These are phyloP conservation scores for Claviceps pazoutovae DNA, from an alignment of 2,329 filamentous ascomycete genomes.

Conservation along the genomic window DNA sequence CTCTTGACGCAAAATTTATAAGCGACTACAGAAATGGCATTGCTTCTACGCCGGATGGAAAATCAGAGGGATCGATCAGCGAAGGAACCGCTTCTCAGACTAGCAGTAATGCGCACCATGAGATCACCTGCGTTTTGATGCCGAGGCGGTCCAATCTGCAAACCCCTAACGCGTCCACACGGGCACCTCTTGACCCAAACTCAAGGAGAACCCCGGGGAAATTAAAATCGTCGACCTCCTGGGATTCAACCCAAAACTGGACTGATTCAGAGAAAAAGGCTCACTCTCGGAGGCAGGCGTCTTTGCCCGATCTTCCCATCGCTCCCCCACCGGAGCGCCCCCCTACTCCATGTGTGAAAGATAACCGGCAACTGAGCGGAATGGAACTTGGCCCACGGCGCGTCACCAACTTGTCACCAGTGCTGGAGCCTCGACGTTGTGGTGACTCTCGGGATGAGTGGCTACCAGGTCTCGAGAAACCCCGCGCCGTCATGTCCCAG, in stretches of 20 bases:
- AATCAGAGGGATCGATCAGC: background rate
- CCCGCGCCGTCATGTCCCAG: too few relatives aligned
- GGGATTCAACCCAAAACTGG: background rate
- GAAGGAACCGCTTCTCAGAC: background rate
- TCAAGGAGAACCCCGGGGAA: background rate
- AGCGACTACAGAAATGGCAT: slow-evolving; percentile 8
- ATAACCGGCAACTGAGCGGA: too few relatives aligned
- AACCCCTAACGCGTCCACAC: slow-evolving; percentile 35
- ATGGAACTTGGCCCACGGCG: too few relatives aligned
- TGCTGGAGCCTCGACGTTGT: too few relatives aligned
- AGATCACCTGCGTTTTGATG: slow-evolving; percentile 29
- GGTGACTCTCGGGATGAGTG: too few relatives aligned
- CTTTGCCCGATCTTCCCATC: too few relatives aligned
- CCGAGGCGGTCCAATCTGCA: slow-evolving; percentile 34
- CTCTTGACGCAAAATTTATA: background rate
- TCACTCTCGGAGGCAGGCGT: background rate
- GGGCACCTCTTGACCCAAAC: slow-evolving; percentile 4
- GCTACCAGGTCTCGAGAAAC: too few relatives aligned
- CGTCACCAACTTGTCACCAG: too few relatives aligned
- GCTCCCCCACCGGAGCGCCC: too few relatives aligned
- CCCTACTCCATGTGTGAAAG: too few relatives aligned
- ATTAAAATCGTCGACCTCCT: background rate
- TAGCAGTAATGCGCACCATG: background rate
- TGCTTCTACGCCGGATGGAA: background rate
- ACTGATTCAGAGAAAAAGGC: slow-evolving; percentile 26